Percentiles rank a stretch among this genome's conserved stretches.
These are phyloP conservation scores for Penicillium roqueforti DNA, from an alignment of 495 filamentous ascomycete genomes.

Conservation along the genomic window DNA sequence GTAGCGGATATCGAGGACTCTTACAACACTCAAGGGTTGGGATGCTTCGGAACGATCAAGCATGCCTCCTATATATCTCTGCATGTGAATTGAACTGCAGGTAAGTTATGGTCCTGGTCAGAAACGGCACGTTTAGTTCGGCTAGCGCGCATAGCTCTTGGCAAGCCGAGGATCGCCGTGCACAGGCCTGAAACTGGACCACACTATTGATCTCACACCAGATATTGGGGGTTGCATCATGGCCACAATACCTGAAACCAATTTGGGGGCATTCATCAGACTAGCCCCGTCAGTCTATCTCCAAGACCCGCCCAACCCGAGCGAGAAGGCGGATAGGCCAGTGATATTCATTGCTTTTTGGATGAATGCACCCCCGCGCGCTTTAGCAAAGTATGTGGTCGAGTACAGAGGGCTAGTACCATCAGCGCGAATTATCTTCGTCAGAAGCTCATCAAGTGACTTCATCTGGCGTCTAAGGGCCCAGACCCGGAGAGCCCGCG, in stretches of 20 bases:
- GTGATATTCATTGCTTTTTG: constrained; percentile 41
- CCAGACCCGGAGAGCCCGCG: constrained; percentile 23
- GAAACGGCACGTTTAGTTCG: background rate
- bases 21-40: background rate
- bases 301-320: constrained; percentile 19
- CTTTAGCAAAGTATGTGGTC: constrained; percentile 36
- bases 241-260: constrained; percentile 4
- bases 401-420: constrained; percentile 36
- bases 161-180: constrained; percentile 1
- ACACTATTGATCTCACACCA: background rate
- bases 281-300: constrained; percentile 37
- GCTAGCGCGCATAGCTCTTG: constrained; percentile 6
- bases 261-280: constrained; percentile 23
- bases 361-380: constrained; percentile 41
- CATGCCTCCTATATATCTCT: background rate
- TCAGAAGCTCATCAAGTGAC: constrained; percentile 35
- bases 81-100: background rate
- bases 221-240: constrained; percentile 1
- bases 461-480: constrained; percentile 28
- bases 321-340: constrained; percentile 8
- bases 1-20: background rate
- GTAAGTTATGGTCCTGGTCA: background rate
- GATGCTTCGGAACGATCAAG: background rate
- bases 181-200: background rate
- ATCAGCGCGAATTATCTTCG: constrained; percentile 38